Conservation (phyloP, 2,329 filamentous ascomycete genomes). For the Pleomassaria siparia region DNA sequence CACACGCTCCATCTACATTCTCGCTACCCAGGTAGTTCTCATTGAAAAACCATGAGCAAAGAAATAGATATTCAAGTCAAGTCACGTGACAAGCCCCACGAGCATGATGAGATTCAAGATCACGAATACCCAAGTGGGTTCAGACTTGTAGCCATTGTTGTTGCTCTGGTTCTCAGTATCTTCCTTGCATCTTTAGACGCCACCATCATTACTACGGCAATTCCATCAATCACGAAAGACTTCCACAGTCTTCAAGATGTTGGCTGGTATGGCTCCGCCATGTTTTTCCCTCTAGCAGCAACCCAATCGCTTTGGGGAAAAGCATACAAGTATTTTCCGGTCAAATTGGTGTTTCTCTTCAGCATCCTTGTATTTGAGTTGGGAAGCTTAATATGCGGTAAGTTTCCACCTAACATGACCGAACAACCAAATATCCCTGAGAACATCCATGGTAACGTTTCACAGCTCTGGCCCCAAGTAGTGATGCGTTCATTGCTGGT, state of each 20-base stretch:
- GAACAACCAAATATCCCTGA: too few relatives aligned
- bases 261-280: conserved; percentile 21
- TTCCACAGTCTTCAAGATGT: conserved; percentile 17
- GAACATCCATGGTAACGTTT: conserved; percentile 27
- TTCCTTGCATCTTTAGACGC: conserved; percentile 2
- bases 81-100: too few relatives aligned
- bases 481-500: conserved; percentile 40
- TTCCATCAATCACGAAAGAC: conserved; percentile 15
- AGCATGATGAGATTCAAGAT: not conserved
- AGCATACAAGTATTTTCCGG: conserved; percentile 47
- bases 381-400: conserved; percentile 57
- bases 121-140: conserved; percentile 6
- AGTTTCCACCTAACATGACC: too few relatives aligned
- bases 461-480: conserved; percentile 31
- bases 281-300: conserved; percentile 33
- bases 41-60: not conserved
- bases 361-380: conserved; percentile 53
- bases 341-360: conserved; percentile 39
- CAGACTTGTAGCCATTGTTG: not conserved
- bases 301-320: conserved; percentile 42
- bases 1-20: not conserved
- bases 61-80: not conserved
- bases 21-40: not conserved
- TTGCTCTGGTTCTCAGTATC: conserved; percentile 4
- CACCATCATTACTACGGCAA: conserved; percentile 13